Evolutionary conservation across 169 alveolate genomes (phyloP).

Genomic region (Eimeria zaria): DNA sequence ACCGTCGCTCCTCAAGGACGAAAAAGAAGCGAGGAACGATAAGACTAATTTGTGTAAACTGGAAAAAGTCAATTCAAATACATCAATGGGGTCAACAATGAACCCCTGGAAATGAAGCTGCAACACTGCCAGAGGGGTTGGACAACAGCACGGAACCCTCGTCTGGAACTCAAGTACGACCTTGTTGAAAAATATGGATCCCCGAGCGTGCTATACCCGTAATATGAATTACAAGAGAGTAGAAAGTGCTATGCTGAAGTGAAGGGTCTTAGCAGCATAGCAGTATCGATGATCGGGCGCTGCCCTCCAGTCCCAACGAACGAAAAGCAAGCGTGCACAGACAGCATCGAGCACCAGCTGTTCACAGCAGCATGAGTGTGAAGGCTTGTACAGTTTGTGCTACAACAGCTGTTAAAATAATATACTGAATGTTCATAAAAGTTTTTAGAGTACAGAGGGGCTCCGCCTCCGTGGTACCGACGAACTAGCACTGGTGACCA

Average conservation of each 20-base stretch:
- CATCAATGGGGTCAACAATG: background rate
- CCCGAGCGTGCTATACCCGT: background rate
- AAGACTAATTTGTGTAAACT: background rate
- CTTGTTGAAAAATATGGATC: background rate
- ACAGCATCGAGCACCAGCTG: background rate
- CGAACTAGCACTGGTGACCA: background rate
- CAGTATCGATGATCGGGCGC: background rate
- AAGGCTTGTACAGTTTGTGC: too few relatives aligned
- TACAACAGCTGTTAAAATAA: background rate
- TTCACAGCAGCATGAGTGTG: background rate
- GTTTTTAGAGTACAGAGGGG: background rate
- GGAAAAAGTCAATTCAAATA: background rate
- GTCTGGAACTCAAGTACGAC: too few relatives aligned
- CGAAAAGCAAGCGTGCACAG: slow-evolving; percentile 1
- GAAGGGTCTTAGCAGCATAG: background rate
- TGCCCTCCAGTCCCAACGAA: background rate
- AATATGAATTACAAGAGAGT: background rate
- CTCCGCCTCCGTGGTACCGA: background rate
- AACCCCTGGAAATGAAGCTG: background rate
- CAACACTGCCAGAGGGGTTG: background rate
- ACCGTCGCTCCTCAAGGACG: background rate
- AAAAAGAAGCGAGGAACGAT: background rate
- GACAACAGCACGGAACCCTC: background rate
- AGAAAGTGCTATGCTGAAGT: background rate
- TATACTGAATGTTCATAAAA: background rate